These are phyloP conservation scores for Cercospora sp. DNA, from an alignment of 2,329 filamentous ascomycete species.

Conservation along the genomic window DNA sequence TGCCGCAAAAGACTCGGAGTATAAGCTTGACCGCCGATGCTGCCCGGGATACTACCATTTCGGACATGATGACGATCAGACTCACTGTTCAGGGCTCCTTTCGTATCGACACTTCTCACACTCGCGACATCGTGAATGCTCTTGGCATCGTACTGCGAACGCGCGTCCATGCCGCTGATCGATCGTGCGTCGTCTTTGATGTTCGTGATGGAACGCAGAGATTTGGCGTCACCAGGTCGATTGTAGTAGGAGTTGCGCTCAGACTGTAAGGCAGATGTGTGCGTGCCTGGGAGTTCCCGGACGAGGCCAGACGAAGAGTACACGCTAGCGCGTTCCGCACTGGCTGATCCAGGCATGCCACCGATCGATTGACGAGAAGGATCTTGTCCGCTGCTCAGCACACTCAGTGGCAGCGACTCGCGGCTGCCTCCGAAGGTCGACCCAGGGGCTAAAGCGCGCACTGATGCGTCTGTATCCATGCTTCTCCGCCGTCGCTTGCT, in stretches of 20 bases:
- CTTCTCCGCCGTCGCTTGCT: constrained; percentile 77
- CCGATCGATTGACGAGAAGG: constrained; percentile 56
- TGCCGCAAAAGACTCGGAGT: constrained; percentile 45
- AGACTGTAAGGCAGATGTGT: constrained; percentile 63
- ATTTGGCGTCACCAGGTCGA: constrained; percentile 45
- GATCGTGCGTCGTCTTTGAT: constrained; percentile 27
- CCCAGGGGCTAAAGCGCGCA: constrained; percentile 78
- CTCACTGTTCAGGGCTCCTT: background rate
- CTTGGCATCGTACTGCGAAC: constrained; percentile 42
- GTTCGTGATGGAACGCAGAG: constrained; percentile 36
- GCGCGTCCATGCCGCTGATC: constrained; percentile 39
- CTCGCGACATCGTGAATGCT: constrained; percentile 59
- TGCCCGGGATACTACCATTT: constrained; percentile 79
- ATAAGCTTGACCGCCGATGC: constrained; percentile 67
- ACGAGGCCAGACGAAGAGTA: constrained; percentile 51
- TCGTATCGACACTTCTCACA: constrained; percentile 67
- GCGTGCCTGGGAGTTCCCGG: constrained; percentile 49
- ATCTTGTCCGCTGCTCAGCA: constrained; percentile 61
- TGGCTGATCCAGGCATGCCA: constrained; percentile 48
- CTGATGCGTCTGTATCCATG: constrained; percentile 82
- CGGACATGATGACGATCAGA: constrained; percentile 63
- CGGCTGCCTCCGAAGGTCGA: constrained; percentile 80
- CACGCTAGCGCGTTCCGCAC: constrained; percentile 71
- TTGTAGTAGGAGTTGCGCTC: constrained; percentile 83
- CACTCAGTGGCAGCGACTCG: constrained; percentile 75